These are phyloP conservation scores for Fusarium sp. DNA, from an alignment of 2,329 filamentous ascomycete species.

Conservation along the genomic window DNA sequence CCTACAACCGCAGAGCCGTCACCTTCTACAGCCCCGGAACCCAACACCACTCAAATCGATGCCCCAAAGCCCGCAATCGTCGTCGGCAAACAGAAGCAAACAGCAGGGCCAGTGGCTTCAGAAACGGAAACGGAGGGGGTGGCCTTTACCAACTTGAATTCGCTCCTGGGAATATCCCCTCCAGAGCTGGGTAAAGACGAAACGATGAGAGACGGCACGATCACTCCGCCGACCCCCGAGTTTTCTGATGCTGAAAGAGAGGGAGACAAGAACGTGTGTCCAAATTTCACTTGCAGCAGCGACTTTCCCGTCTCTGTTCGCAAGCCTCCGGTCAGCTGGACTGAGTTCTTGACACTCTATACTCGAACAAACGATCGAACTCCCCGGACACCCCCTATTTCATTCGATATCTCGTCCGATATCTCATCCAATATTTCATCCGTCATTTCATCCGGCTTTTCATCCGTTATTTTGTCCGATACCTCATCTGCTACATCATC, in stretches of 20 bases:
- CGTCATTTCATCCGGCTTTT: fast-evolving
- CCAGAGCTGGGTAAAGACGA: no score
- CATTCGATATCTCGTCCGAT: fast-evolving
- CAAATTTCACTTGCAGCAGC: background rate
- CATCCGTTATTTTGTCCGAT: no score
- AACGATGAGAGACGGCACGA: background rate
- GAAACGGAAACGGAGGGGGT: no score
- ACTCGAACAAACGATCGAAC: background rate
- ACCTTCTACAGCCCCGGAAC: background rate
- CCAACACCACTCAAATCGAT: background rate
- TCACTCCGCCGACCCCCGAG: background rate
- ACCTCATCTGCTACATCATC: background rate
- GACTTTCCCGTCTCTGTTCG: background rate
- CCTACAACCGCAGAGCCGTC: background rate
- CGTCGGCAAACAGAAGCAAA: background rate
- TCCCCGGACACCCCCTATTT: background rate
- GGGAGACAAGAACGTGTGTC: no score
- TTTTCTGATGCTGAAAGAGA: no score
- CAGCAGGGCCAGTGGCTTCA: no score
- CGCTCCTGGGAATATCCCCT: no score
- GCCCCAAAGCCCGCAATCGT: background rate
- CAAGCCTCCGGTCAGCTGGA: background rate
- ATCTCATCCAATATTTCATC: background rate
- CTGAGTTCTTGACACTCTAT: background rate
- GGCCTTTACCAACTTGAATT: no score